Conservation (phyloP, 169 alveolate genomes). For the Cytauxzoon felis region DNA sequence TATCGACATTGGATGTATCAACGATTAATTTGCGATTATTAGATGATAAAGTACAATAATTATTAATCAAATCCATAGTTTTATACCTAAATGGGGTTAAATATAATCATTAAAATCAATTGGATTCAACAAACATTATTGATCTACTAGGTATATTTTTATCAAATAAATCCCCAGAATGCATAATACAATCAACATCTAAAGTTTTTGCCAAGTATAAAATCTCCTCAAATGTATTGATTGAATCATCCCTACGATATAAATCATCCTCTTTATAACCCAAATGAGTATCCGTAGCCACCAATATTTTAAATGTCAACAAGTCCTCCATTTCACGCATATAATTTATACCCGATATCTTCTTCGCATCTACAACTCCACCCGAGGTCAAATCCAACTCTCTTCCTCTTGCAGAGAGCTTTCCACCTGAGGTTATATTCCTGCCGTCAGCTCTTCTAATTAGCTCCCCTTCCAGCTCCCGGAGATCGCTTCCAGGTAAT, state of each 20-base stretch:
- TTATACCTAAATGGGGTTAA: constrained; percentile 66
- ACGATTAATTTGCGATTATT: background rate
- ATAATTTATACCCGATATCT: background rate
- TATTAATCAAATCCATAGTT: constrained; percentile 61
- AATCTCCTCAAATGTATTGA: constrained; percentile 91
- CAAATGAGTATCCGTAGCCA: constrained; percentile 92
- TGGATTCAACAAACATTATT: constrained; percentile 54
- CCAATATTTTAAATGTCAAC: constrained; percentile 78
- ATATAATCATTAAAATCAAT: background rate
- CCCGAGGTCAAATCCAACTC: too few relatives aligned
- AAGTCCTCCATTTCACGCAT: constrained; percentile 28
- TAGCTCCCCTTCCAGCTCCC: too few relatives aligned
- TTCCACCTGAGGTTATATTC: too few relatives aligned
- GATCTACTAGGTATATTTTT: constrained; percentile 86
- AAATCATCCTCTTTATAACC: constrained; percentile 91
- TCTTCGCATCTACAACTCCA: background rate
- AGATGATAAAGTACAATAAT: constrained; percentile 57
- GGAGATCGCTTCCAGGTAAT: too few relatives aligned
- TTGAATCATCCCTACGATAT: constrained; percentile 84
- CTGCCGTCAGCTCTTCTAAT: too few relatives aligned
- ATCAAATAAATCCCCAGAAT: constrained; percentile 95
- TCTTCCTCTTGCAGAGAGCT: too few relatives aligned
- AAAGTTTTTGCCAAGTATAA: constrained; percentile 80
- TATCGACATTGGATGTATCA: background rate
- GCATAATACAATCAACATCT: constrained; percentile 85